Conservation (phyloP, 805 yeast genomes). For the Wickerhamomyces bovis region DNA sequence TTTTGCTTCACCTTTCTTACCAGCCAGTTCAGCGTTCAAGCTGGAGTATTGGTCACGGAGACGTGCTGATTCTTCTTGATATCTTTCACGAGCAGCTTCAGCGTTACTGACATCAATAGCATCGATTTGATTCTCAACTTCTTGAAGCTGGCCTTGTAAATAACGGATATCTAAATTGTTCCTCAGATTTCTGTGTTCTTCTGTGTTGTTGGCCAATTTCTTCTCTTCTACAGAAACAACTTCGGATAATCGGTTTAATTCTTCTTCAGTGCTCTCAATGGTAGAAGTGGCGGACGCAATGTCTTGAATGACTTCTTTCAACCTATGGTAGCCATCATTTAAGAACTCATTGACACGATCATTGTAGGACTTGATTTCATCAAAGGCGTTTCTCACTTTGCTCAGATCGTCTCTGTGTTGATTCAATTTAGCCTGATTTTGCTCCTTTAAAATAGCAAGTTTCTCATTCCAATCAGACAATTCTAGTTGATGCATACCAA, state of each 20-base stretch:
- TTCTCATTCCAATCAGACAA: constrained; percentile 14
- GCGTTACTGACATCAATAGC: constrained; percentile 53
- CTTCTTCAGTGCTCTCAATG: constrained; percentile 22
- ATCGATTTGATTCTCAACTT: constrained; percentile 33
- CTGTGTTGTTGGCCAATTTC: constrained; percentile 48
- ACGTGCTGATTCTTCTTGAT: constrained; percentile 49
- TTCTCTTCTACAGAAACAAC: constrained; percentile 31
- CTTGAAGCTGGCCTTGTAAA: constrained; percentile 33
- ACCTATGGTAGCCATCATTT: neutral
- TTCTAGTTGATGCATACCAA: constrained; percentile 16
- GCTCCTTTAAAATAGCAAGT: constrained; percentile 14
- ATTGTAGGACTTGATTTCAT: constrained; percentile 27
- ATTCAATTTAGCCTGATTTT: constrained; percentile 1
- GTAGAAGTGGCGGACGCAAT: constrained; percentile 15
- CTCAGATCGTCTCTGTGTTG: constrained; percentile 1
- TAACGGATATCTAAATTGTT: constrained; percentile 57
- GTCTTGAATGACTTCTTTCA: constrained; percentile 1
- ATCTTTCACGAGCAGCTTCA: constrained; percentile 50
- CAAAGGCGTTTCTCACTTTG: constrained; percentile 18
- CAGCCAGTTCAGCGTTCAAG: constrained; percentile 61
- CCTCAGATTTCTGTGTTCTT: constrained; percentile 54
- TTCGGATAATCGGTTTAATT: constrained; percentile 23
- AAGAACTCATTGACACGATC: constrained; percentile 27
- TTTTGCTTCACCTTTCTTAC: constrained; percentile 77
- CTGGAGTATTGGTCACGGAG: constrained; percentile 45